Percentiles rank a stretch among this genome's conserved stretches.
phyloP scores from a whole-genome alignment of 1,284 basidiomycete genomes.

The Veloboletus limbatus region DNA sequence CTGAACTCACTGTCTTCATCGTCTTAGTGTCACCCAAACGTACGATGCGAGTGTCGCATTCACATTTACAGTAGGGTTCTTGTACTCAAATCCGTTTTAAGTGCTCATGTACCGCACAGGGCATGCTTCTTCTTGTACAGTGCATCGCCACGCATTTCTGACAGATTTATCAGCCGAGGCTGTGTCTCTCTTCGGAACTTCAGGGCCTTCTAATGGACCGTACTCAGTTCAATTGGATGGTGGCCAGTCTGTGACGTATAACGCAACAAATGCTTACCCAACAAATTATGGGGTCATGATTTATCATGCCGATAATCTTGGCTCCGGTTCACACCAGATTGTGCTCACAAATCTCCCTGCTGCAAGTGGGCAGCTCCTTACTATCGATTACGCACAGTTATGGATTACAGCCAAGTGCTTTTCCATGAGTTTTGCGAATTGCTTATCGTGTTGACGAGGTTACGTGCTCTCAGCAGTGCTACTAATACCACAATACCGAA shows the following conservation, averaged over 20 bases:
- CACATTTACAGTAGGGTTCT: conserved; percentile 29
- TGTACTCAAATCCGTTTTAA: neutral
- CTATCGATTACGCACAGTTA: conserved; percentile 27
- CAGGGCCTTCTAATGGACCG: conserved; percentile 29
- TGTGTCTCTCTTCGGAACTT: conserved; percentile 27
- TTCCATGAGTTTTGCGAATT: neutral
- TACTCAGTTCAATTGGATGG: conserved; percentile 30
- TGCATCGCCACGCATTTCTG: neutral
- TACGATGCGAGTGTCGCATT: conserved; percentile 27
- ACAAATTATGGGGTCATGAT: conserved; percentile 28
- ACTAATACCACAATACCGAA: neutral
- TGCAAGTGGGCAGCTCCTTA: conserved; percentile 14
- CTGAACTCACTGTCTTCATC: neutral
- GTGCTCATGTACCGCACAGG: conserved; percentile 18
- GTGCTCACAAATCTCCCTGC: conserved; percentile 30
- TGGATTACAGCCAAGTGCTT: conserved; percentile 14
- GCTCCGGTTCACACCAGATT: conserved; percentile 28
- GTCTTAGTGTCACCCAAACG: conserved; percentile 26
- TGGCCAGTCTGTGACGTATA: conserved; percentile 19
- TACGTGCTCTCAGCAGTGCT: conserved; percentile 1
- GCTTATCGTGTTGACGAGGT: conserved; percentile 2
- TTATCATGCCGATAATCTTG: conserved; percentile 35
- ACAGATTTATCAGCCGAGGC: conserved; percentile 24
- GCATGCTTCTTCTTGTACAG: conserved; percentile 10
- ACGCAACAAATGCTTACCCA: conserved; percentile 23